Conservation (phyloP, 768 basidiomycete species). For the Phanerochaete sordida region DNA sequence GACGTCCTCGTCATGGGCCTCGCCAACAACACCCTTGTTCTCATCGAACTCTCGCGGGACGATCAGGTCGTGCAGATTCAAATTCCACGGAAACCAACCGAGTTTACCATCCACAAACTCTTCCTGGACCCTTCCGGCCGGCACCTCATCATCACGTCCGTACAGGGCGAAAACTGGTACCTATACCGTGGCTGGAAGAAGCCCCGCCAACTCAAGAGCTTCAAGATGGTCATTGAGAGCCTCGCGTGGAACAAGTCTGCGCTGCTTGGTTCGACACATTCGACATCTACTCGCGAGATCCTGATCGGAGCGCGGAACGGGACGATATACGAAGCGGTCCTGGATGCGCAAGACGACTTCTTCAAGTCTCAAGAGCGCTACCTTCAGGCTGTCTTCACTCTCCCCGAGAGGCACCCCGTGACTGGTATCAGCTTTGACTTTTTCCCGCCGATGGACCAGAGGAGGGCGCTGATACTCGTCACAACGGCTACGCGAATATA, state of each 20-base stretch:
- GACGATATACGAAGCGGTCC: slow-evolving; percentile 80
- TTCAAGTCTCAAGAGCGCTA: slow-evolving; percentile 88
- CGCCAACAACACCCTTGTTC: slow-evolving; percentile 68
- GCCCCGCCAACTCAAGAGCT: slow-evolving; percentile 70
- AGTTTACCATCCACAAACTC: slow-evolving; percentile 75
- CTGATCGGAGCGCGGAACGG: slow-evolving; percentile 86
- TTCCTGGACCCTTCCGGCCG: slow-evolving; percentile 93
- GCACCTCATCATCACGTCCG: slow-evolving; percentile 84
- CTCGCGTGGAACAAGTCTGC: slow-evolving; percentile 86
- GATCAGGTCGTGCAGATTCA: slow-evolving; percentile 83
- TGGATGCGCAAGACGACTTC: slow-evolving; percentile 90
- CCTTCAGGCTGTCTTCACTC: slow-evolving; percentile 65
- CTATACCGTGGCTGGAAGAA: slow-evolving; percentile 80
- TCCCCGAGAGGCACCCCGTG: slow-evolving; percentile 79
- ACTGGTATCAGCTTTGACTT: slow-evolving; percentile 84
- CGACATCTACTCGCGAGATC: slow-evolving; percentile 79
- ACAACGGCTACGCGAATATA: slow-evolving; percentile 89
- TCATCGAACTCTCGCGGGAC: slow-evolving; percentile 86
- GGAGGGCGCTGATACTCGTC: slow-evolving; percentile 66
- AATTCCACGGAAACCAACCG: slow-evolving; percentile 69
- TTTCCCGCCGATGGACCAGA: slow-evolving; percentile 61
- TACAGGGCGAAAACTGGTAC: slow-evolving; percentile 93
- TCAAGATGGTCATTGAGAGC: slow-evolving; percentile 87
- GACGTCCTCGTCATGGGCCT: slow-evolving; percentile 87
- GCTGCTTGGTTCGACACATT: slow-evolving; percentile 57